phyloP scores from a whole-genome alignment of 768 basidiomycete genomes.

The Daedalea quercina region DNA sequence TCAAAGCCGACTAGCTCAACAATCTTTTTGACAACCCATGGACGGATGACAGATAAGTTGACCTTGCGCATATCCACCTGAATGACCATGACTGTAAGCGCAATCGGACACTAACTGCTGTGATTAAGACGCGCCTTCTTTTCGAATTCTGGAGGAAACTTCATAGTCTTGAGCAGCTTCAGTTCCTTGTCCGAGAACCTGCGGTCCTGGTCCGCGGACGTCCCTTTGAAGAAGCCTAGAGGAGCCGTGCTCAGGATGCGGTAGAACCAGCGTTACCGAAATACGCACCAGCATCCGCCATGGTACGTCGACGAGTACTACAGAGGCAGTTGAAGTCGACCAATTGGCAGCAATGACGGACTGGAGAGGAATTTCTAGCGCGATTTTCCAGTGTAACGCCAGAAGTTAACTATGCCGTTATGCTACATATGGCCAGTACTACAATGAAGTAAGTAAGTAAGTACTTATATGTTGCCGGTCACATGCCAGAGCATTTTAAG shows the following conservation, averaged over 20 bases:
- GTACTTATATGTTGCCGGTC: too few relatives aligned
- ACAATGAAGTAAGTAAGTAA: too few relatives aligned
- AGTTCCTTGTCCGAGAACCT: constrained; percentile 94
- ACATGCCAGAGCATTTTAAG: too few relatives aligned
- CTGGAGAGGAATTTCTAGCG: too few relatives aligned
- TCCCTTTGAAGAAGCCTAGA: constrained; percentile 81
- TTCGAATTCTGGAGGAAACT: constrained; percentile 86
- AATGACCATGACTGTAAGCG: neutral
- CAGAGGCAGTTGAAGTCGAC: neutral
- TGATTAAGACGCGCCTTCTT: constrained; percentile 44
- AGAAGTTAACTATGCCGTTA: too few relatives aligned
- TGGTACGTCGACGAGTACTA: constrained; percentile 4
- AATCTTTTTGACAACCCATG: constrained; percentile 94
- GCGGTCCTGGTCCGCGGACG: constrained; percentile 84
- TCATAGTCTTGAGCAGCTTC: constrained; percentile 81
- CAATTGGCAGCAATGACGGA: neutral
- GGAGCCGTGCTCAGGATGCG: neutral
- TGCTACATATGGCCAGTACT: too few relatives aligned
- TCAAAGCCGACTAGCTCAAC: constrained; percentile 88
- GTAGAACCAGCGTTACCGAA: neutral
- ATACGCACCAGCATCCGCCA: constrained; percentile 24
- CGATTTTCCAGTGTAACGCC: too few relatives aligned
- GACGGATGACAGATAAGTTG: constrained; percentile 83
- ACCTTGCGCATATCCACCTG: constrained; percentile 96
- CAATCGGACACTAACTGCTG: neutral